These are phyloP conservation scores for Curvularia sp. DNA, from an alignment of 2,329 filamentous ascomycete genomes.

Conservation along the genomic window DNA sequence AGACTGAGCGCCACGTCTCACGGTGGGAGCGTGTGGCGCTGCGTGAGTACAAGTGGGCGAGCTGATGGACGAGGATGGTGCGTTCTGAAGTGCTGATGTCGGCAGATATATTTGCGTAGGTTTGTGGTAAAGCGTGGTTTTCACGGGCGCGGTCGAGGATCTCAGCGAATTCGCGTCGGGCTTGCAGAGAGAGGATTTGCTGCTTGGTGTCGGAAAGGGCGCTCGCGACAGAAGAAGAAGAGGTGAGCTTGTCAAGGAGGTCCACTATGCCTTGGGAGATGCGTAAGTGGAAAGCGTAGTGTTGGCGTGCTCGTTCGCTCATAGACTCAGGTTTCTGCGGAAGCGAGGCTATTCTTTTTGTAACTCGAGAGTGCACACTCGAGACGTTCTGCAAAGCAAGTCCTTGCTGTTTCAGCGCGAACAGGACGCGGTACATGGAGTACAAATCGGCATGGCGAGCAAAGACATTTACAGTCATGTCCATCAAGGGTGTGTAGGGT, in stretches of 20 bases:
- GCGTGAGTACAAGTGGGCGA: constrained; percentile 45
- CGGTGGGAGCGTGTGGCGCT: constrained; percentile 31
- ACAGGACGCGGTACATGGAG: constrained; percentile 21
- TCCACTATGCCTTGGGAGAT: constrained; percentile 16
- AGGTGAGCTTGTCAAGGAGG: constrained; percentile 11
- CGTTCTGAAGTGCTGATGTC: constrained; percentile 26
- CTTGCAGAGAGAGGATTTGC: constrained; percentile 8
- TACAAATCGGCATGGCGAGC: constrained; percentile 14
- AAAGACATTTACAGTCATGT: constrained; percentile 19
- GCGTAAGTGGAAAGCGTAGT: constrained; percentile 16
- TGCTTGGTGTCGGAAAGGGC: neutral
- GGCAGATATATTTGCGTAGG: constrained; percentile 24
- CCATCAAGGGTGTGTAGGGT: constrained; percentile 25
- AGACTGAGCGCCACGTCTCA: constrained; percentile 36
- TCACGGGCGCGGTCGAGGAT: constrained; percentile 36
- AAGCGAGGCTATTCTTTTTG: constrained; percentile 11
- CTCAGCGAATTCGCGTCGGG: constrained; percentile 34
- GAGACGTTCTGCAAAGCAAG: constrained; percentile 14
- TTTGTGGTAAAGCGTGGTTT: constrained; percentile 34
- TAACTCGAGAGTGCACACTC: constrained; percentile 17
- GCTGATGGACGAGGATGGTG: constrained; percentile 39
- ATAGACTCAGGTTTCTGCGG: constrained; percentile 2
- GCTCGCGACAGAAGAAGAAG: neutral
- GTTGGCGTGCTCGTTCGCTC: constrained; percentile 12
- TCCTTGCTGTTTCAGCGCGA: constrained; percentile 15